phyloP scores from a whole-genome alignment of 495 filamentous ascomycete genomes.

The Daldinia grandis region DNA sequence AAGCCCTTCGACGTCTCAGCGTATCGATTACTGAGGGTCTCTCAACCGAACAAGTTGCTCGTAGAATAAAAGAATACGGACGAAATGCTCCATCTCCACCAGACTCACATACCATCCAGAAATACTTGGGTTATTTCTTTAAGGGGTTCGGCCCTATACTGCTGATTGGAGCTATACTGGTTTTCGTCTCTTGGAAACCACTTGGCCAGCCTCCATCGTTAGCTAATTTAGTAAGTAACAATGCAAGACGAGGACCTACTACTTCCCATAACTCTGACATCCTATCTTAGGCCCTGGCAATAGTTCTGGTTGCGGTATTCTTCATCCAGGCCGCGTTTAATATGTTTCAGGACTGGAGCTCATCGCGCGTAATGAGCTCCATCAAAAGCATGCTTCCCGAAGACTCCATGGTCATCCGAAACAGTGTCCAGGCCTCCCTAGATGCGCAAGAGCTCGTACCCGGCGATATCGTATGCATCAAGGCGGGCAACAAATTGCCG shows the following conservation, averaged over 20 bases:
- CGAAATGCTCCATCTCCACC: conserved; percentile 68
- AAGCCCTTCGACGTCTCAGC: conserved; percentile 62
- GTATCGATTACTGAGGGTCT: conserved; percentile 60
- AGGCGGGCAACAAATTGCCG: conserved; percentile 71
- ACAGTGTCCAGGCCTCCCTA: conserved; percentile 58
- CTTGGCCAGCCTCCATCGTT: conserved; percentile 69
- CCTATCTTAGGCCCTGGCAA: conserved; percentile 62
- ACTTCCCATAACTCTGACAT: not conserved
- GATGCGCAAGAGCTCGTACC: conserved; percentile 69
- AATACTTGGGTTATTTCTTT: conserved; percentile 73
- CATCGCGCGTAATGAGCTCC: conserved; percentile 69
- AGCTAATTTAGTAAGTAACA: conserved; percentile 62
- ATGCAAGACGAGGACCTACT: not conserved
- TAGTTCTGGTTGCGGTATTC: conserved; percentile 71
- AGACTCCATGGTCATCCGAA: conserved; percentile 67
- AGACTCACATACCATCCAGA: conserved; percentile 62
- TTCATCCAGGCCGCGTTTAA: conserved; percentile 75
- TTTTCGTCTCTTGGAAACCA: conserved; percentile 75
- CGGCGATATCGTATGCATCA: conserved; percentile 70
- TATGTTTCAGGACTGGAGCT: conserved; percentile 70
- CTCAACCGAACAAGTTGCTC: conserved; percentile 56
- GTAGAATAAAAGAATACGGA: conserved; percentile 64
- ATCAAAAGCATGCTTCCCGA: conserved; percentile 75
- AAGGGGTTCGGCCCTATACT: conserved; percentile 74
- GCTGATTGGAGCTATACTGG: conserved; percentile 67